Evolutionary conservation across 2,329 filamentous ascomycete species (phyloP).

Genomic region (Fusarium denticulatum): DNA sequence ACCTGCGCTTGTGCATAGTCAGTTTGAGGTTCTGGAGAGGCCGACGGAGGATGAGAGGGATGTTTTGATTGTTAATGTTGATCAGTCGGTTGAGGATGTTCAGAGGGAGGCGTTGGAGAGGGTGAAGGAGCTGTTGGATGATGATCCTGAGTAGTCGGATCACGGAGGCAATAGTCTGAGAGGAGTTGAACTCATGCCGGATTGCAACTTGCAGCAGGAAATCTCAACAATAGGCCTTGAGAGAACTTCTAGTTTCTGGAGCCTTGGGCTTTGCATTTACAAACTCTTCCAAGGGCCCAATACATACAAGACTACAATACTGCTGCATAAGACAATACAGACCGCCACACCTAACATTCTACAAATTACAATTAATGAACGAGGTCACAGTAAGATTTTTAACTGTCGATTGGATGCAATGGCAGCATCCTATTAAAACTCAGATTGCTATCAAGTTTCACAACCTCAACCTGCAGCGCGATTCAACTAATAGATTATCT

Average conservation of each 20-base stretch:
- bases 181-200: too few species aligned
- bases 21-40: constrained; percentile 13
- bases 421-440: rapidly evolving
- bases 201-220: neutral
- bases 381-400: rapidly evolving
- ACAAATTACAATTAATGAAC: rapidly evolving
- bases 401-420: rapidly evolving
- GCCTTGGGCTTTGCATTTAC: neutral
- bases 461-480: neutral
- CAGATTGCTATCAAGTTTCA: neutral
- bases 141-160: neutral
- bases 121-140: constrained; percentile 6
- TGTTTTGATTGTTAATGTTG: constrained; percentile 17
- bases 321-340: neutral
- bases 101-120: constrained; percentile 16
- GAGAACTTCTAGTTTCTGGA: neutral
- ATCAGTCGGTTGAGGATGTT: constrained; percentile 14
- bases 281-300: neutral
- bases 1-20: constrained; percentile 10
- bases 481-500: neutral
- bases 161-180: too few species aligned
- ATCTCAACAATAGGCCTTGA: rapidly evolving
- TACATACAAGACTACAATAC: too few species aligned
- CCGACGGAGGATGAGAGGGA: constrained; percentile 3
- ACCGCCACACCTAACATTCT: neutral